Evolutionary conservation across 345 rosid species (phyloP), one percentile per base, ranked within the genome.

Genomic region (Bruguiera parviflora): DNA sequence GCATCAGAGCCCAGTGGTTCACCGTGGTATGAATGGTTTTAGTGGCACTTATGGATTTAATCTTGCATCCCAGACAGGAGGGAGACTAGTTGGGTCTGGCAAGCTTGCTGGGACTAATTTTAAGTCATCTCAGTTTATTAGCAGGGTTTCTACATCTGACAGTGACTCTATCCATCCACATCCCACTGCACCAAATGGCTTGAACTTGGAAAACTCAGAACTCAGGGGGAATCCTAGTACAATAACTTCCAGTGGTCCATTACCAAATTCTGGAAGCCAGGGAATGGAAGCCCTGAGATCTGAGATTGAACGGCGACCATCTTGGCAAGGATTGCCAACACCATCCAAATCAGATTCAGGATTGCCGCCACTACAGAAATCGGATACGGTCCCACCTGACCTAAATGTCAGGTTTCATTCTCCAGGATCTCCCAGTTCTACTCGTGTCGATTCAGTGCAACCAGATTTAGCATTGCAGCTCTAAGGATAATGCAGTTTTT

Each of bases 381-480:
- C 71, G 20, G 85, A 68, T 61, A 60, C 83, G 21, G 75, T 70
- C 25, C 79, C 82, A 19, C 86, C 91, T 1, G 88, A 83, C 73
- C 66, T 84, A 61, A 87, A 81, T 55, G 57, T 81, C 60, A 57
- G 72, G 61, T 84, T 83, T 70, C 84, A 81, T 61, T 78, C 86
- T n/a, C 83, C 86, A 13, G 78, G 79, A 20, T 87, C 88, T 8
- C 84, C 84, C 37, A 64, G 69, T 72, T 75, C 78, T n/a, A 67
- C 69, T 67, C 70, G 68, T 29, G 78, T 58, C 5, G 85, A 78
- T 68, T 68, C 78, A 37, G 76, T 74, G 67, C 85, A 84, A 46
- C 85, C 87, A 51, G 91, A 87, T 79, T 83, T 84, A 73, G 88
- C 82, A 66, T 78, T 83, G 83, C 88, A 87, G 77, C 87, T 84